These are phyloP conservation scores for Cladochytrium tenue DNA, from an alignment of 371 early-diverging fungal species.

Conservation along the genomic window DNA sequence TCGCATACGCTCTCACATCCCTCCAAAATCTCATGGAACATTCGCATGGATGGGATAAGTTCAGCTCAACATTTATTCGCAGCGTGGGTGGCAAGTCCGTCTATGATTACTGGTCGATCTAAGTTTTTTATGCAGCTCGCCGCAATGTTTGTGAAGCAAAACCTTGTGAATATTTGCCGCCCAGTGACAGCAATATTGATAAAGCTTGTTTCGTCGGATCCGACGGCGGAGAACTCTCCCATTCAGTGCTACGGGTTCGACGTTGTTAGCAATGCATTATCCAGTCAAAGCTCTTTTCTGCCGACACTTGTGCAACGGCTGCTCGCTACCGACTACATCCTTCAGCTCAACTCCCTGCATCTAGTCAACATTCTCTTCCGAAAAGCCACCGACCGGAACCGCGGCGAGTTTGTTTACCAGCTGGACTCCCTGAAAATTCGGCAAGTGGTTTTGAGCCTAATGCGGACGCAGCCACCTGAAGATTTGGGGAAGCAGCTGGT, in stretches of 20 bases:
- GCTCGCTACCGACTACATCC: slow-evolving; percentile 61
- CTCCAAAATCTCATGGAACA: slow-evolving; percentile 70
- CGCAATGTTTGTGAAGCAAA: slow-evolving; percentile 62
- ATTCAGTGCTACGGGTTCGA: slow-evolving; percentile 52
- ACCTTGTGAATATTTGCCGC: slow-evolving; percentile 69
- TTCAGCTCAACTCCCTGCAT: slow-evolving; percentile 67
- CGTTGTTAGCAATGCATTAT: slow-evolving; percentile 55
- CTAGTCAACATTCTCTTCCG: slow-evolving; percentile 66
- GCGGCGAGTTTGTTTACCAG: slow-evolving; percentile 48
- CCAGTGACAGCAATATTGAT: slow-evolving; percentile 72
- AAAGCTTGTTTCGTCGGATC: slow-evolving; percentile 58
- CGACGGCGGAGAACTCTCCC: slow-evolving; percentile 30
- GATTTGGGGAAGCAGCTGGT: slow-evolving; percentile 64
- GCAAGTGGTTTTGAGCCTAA: slow-evolving; percentile 44
- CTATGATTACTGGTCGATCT: neutral
- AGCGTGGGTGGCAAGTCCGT: slow-evolving; percentile 24
- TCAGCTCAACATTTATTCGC: slow-evolving; percentile 57
- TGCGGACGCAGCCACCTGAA: slow-evolving; percentile 60
- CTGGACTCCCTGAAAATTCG: slow-evolving; percentile 51
- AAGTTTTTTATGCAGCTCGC: slow-evolving; percentile 42
- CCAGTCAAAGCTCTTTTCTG: slow-evolving; percentile 55
- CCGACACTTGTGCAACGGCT: slow-evolving; percentile 63
- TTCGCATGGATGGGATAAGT: slow-evolving; percentile 63
- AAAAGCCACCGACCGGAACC: slow-evolving; percentile 57
- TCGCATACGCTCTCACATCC: slow-evolving; percentile 73